Base-by-base conservation (phyloP, 2,329 filamentous ascomycete genomes). In the Diaporthe humulicola region DNA sequence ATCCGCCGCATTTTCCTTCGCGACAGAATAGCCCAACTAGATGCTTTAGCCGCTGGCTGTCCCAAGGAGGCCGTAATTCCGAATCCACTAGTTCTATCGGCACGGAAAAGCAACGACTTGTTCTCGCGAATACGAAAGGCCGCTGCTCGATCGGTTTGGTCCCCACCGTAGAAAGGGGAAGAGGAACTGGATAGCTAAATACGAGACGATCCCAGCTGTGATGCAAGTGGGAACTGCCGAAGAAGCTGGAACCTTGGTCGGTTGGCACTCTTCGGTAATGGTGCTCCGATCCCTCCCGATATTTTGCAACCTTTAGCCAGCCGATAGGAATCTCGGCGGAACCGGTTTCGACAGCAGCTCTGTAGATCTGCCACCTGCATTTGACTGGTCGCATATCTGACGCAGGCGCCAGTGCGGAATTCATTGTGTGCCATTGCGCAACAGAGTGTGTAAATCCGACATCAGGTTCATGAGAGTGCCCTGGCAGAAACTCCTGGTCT, bases 381-480 rank as follows among this genome's bases (percentile, higher is more conserved):
- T 38, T 58, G 10, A 38, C 33, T 0, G 10, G 56, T n/a, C 36
- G 56, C 56, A 22, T 25, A 25, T 38, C 22, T 7, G 12, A 25
- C 25, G 12, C 19, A 7, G 25, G 14, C 19, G 4, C 6, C 33
- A 17, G 5, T 33, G 56, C 10, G 25, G 5, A 15, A 3, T 1
- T 9, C 56, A 58, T 38, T 3, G 56, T 36, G 6, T n/a, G 40
- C 56, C 56, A 38, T n/a, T 58, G 30, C 17, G 56, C 56, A 38
- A 58, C 56, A 38, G 56, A 58, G 4, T 17, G 8, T 22, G 56
- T 58, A 19, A 58, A 58, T 8, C 30, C 33, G 33, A n/a, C 8
- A 5, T n/a, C 30, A 58, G 10, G n/a, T 28, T 1, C 0, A 4
- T 25, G 14, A 3, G 4, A 6, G n/a, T 1, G 5, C 42, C 17